A percentile compares a stretch with the other conserved stretches of the same genome.
phyloP scores from a whole-genome alignment of 768 basidiomycete species.

The Agrocybe praecox region DNA sequence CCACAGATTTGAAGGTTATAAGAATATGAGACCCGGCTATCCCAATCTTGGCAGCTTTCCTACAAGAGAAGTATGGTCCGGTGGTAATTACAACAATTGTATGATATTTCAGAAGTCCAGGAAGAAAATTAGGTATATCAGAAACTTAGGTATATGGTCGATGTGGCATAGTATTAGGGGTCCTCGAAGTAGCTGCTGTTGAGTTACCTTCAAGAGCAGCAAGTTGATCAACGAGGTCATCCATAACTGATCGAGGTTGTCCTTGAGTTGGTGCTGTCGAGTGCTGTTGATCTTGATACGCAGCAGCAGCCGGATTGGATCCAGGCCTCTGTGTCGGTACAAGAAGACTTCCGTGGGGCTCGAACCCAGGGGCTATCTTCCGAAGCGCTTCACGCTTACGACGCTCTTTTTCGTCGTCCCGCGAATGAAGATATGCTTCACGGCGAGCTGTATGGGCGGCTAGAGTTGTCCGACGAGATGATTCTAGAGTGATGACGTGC shows the following conservation, averaged over 20 bases:
- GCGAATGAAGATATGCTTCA: conserved; percentile 67
- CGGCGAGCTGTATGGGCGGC: conserved; percentile 67
- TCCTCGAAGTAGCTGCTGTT: not conserved
- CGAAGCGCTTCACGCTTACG: conserved; percentile 68
- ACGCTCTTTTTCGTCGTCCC: conserved; percentile 78
- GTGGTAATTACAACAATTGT: too few relatives aligned
- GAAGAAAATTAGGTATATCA: too few relatives aligned
- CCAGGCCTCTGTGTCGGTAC: conserved; percentile 44
- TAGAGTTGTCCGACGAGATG: conserved; percentile 68
- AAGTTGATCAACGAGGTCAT: conserved; percentile 79
- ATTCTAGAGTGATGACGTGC: conserved; percentile 77
- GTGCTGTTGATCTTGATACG: not conserved
- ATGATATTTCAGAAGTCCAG: too few relatives aligned
- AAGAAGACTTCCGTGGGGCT: conserved; percentile 61
- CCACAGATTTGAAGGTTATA: too few relatives aligned
- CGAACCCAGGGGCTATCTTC: conserved; percentile 84
- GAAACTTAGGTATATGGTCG: not conserved
- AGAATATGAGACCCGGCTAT: too few relatives aligned
- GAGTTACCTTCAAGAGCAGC: conserved; percentile 57
- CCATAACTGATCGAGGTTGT: conserved; percentile 65
- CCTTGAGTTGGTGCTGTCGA: conserved; percentile 12
- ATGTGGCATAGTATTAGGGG: not conserved
- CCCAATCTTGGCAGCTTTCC: too few relatives aligned
- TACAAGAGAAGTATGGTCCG: too few relatives aligned
- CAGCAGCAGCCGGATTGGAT: not conserved